These are phyloP conservation scores for Sphenostylis stenocarpa DNA, from an alignment of 306 rosid species.

Conservation along the genomic window DNA sequence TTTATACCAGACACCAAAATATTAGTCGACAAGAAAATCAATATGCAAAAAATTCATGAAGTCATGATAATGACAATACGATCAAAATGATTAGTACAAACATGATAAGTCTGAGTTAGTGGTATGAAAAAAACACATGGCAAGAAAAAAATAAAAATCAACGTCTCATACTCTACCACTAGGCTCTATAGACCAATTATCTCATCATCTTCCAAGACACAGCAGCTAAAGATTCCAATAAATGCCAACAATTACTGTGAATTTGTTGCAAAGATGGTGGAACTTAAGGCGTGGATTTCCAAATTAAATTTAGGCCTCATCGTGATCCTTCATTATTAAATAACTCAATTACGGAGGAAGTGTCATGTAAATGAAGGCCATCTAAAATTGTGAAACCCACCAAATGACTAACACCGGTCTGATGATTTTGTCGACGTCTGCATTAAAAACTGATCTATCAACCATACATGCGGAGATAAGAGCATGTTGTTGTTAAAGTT, in stretches of 20 bases:
- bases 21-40: too few species aligned
- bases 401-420: not conserved
- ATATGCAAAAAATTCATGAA: too few species aligned
- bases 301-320: not conserved
- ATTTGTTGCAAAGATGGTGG: not conserved
- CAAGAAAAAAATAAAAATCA: not conserved
- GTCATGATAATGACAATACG: too few species aligned
- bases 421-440: not conserved
- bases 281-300: not conserved
- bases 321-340: not conserved
- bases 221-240: not conserved
- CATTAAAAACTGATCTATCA: not conserved
- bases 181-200: not conserved
- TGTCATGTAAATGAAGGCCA: not conserved
- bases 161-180: not conserved
- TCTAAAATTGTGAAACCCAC: not conserved
- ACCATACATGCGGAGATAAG: not conserved
- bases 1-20: too few species aligned
- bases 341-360: not conserved
- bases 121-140: not conserved
- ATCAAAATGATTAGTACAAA: too few species aligned
- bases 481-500: not conserved
- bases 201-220: not conserved
- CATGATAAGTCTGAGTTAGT: not conserved
- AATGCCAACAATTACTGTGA: not conserved